phyloP scores from a whole-genome alignment of 2,329 filamentous ascomycete genomes.

The Colletotrichum simmondsii region DNA sequence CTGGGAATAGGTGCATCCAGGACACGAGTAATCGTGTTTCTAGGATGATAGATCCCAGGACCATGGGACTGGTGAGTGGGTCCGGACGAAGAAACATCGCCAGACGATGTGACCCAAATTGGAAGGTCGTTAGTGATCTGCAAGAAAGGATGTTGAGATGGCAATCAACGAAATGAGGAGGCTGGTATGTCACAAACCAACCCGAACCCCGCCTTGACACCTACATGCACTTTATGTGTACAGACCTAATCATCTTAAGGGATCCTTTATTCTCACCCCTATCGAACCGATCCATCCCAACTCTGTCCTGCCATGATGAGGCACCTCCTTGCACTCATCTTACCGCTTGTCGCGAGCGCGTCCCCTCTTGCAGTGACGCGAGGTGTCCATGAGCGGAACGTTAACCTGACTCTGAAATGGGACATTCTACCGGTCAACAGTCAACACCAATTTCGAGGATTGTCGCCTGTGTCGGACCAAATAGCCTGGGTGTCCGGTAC shows the following conservation, averaged over 20 bases:
- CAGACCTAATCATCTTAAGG: no score
- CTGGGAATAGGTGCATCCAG: background rate
- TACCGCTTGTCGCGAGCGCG: conserved; percentile 12
- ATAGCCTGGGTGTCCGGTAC: conserved; percentile 46
- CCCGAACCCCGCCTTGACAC: conserved; percentile 1
- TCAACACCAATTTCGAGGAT: conserved; percentile 43
- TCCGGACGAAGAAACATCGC: background rate
- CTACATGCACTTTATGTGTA: background rate
- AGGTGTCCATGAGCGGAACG: background rate
- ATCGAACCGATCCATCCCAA: background rate
- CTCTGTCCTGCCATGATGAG: background rate
- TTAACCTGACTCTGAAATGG: conserved; percentile 37
- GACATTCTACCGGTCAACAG: conserved; percentile 40
- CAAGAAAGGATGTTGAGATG: conserved; percentile 2
- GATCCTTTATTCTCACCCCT: background rate
- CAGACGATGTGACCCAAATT: background rate
- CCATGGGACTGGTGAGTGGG: background rate
- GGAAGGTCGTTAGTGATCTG: conserved; percentile 28
- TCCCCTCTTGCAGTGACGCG: conserved; percentile 4
- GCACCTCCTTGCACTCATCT: background rate
- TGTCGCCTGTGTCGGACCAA: conserved; percentile 42
- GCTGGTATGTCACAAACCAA: background rate
- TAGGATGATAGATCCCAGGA: conserved; percentile 50
- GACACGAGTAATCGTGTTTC: conserved; percentile 44
- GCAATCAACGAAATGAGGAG: conserved; percentile 16